These are phyloP conservation scores for Solanum chacoense DNA, from an alignment of 305 asterid species.

Conservation along the genomic window DNA sequence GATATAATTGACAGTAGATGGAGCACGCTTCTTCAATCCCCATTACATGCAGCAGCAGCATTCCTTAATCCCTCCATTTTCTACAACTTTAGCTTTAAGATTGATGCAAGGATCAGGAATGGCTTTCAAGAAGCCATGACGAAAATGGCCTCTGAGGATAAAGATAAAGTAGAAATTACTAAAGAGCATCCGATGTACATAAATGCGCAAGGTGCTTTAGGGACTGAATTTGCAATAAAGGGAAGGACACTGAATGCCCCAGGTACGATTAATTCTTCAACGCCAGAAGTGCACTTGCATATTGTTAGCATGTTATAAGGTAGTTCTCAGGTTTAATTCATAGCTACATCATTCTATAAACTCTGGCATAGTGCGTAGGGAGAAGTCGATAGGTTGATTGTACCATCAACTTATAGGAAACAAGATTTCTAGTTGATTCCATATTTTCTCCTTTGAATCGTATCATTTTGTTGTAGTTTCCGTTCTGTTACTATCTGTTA, in stretches of 20 bases:
- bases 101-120: slow-evolving; percentile 30
- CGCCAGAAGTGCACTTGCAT: neutral
- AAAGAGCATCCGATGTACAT: slow-evolving; percentile 31
- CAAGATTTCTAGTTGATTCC: neutral
- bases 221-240: slow-evolving; percentile 36
- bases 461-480: neutral
- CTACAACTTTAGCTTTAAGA: slow-evolving; percentile 20
- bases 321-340: neutral
- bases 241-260: slow-evolving; percentile 44
- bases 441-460: neutral
- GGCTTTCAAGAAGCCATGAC: slow-evolving; percentile 42
- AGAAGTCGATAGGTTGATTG: neutral
- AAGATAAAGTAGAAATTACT: slow-evolving; percentile 27
- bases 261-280: slow-evolving; percentile 15
- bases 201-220: slow-evolving; percentile 36
- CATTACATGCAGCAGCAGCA: slow-evolving; percentile 35
- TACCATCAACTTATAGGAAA: neutral
- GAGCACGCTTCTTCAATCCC: slow-evolving; percentile 27
- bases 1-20: slow-evolving; percentile 39
- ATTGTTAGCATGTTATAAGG: neutral
- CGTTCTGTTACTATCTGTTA: neutral
- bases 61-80: slow-evolving; percentile 41
- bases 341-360: neutral
- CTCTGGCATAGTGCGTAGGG: neutral
- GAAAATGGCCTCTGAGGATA: slow-evolving; percentile 29